Evolutionary conservation across 1,284 basidiomycete species (phyloP), one percentile per base, ranked within the genome.

Genomic region (Somion occarium): DNA sequence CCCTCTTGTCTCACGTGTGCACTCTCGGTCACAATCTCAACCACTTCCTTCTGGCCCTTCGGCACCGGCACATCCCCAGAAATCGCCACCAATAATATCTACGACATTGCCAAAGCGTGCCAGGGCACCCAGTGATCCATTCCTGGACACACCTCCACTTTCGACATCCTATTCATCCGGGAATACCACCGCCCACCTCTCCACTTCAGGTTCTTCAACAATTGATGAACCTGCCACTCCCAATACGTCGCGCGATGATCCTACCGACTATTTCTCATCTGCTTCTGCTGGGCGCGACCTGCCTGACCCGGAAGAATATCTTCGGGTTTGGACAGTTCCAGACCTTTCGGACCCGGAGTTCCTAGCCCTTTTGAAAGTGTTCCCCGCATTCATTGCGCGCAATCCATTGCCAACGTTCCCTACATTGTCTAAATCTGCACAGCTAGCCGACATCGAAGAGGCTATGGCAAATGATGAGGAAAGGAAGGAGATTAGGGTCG

Each of bases 121-220:
- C 9, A 76, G 86, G 56, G 86, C 86, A 49, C 79, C 88, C 11
- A 88, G 85, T 59, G 88, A 90, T 64, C 87, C 87, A 53, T 90
- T 90, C 66, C 67, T 86, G 55, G 88, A 90, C 61, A 83, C 84
- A 46, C 81, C 83, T 15, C 53, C 73, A 15, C 71, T 77, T 53
- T 80, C 83, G 51, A 74, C 76, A 44, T 82, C 83, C n/a, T 76
- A 73, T 51, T 76, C 78, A 7, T 79, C 81, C 27, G 71, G 73
- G 51, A 73, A 72, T 53, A 70, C 74, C 20, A 61, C 69, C 56
- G 60, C 67, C 44, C 58, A 57, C 23, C 58, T 62, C 4, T 64
- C 63, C 5, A 63, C 60, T 12, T 65, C 64, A n/a, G 62, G 58
- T 34, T 61, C 66, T 5, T 61, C 62, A 26, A 59, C 61, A 7